Evolutionary conservation across 2,329 filamentous ascomycete species (phyloP).

Genomic region (Exophiala alcalophila): DNA sequence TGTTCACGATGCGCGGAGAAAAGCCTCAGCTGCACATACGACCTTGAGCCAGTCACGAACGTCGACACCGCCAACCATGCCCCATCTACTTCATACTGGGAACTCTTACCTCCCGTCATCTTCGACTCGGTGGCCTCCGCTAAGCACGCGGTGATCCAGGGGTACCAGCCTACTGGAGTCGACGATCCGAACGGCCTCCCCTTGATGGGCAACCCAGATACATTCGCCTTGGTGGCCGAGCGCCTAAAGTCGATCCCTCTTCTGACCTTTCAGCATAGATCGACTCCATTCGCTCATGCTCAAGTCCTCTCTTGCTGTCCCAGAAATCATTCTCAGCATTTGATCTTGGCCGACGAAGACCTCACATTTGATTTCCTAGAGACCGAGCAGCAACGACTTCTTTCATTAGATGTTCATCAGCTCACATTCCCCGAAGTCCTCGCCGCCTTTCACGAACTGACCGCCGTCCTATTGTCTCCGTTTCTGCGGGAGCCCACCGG

Average conservation of each 20-base stretch:
- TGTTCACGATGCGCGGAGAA: constrained; percentile 55
- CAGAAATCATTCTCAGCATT: neutral
- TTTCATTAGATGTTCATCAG: constrained; percentile 9
- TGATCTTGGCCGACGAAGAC: neutral
- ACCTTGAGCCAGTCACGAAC: constrained; percentile 27
- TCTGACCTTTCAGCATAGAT: constrained; percentile 17
- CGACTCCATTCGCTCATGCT: constrained; percentile 24
- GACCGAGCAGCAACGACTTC: constrained; percentile 1
- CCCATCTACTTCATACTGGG: constrained; percentile 1
- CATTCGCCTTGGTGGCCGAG: constrained; percentile 8
- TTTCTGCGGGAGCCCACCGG: constrained; percentile 5
- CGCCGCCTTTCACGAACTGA: constrained; percentile 18
- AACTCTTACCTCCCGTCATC: constrained; percentile 12
- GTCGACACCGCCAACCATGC: neutral
- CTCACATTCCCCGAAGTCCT: constrained; percentile 16
- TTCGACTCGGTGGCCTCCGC: constrained; percentile 23
- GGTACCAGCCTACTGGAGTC: constrained; percentile 8
- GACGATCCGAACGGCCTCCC: constrained; percentile 7
- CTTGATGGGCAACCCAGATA: constrained; percentile 12
- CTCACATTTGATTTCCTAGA: neutral
- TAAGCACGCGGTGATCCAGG: constrained; percentile 17
- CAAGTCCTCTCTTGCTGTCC: constrained; percentile 6
- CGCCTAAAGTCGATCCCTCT: constrained; percentile 17
- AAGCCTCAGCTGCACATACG: constrained; percentile 49
- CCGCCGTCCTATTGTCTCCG: constrained; percentile 13